A percentile compares a stretch with the other conserved stretches of the same genome.
Conservation (phyloP, 2,329 filamentous ascomycete genomes). For the Aciculosporium take region DNA sequence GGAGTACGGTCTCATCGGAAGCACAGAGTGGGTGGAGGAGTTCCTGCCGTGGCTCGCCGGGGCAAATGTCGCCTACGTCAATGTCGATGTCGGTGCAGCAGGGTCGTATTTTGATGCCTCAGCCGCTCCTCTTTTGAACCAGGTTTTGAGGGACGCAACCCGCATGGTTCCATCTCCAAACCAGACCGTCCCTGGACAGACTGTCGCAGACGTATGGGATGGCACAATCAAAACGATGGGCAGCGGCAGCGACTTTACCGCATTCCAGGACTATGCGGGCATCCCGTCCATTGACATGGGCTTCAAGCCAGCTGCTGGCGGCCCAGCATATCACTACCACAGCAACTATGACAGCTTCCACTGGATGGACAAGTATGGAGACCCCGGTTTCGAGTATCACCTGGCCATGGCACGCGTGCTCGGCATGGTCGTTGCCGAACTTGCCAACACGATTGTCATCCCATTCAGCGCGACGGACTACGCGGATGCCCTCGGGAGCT, state of each 20-base stretch:
- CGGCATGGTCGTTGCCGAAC: slow-evolving; percentile 43
- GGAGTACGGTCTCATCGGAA: slow-evolving; percentile 76
- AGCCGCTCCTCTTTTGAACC: slow-evolving; percentile 64
- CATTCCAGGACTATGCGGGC: slow-evolving; percentile 59
- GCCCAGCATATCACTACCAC: slow-evolving; percentile 67
- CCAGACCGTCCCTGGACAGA: slow-evolving; percentile 58
- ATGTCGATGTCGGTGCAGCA: slow-evolving; percentile 62
- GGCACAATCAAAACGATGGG: slow-evolving; percentile 51
- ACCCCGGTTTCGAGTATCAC: slow-evolving; percentile 54
- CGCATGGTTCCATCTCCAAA: slow-evolving; percentile 55
- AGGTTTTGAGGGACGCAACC: slow-evolving; percentile 54
- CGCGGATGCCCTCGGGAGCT: slow-evolving; percentile 37
- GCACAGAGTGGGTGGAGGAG: slow-evolving; percentile 88
- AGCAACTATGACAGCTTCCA: slow-evolving; percentile 82
- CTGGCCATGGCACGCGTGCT: slow-evolving; percentile 51
- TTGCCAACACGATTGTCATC: slow-evolving; percentile 48
- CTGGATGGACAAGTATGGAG: slow-evolving; percentile 77
- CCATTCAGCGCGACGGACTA: slow-evolving; percentile 53
- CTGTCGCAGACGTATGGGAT: slow-evolving; percentile 55
- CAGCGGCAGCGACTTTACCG: slow-evolving; percentile 60
- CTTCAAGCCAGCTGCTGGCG: slow-evolving; percentile 30
- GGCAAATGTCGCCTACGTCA: slow-evolving; percentile 68
- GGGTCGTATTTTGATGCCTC: slow-evolving; percentile 50
- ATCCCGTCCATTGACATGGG: slow-evolving; percentile 51
- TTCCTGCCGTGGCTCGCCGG: slow-evolving; percentile 66